Conservation (phyloP, 2,329 filamentous ascomycete genomes). For the Sphaerulina musiva region DNA sequence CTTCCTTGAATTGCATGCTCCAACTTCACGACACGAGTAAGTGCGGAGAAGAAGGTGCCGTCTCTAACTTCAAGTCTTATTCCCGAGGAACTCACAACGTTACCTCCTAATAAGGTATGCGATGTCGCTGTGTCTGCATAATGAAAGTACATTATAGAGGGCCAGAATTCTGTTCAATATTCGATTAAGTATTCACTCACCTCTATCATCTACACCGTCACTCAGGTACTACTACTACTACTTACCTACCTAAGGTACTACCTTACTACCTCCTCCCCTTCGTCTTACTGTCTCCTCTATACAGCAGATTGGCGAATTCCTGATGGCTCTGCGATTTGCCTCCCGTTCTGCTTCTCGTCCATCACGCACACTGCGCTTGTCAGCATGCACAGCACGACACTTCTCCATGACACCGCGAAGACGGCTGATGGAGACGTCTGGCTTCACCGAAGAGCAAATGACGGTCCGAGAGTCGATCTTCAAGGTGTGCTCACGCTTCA, state of each 20-base stretch:
- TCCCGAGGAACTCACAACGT: background rate
- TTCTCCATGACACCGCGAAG: conserved; percentile 32
- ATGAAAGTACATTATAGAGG: too few relatives aligned
- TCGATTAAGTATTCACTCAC: too few relatives aligned
- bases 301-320: too few relatives aligned
- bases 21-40: too few relatives aligned
- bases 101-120: background rate
- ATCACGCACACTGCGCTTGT: background rate
- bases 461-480: conserved; percentile 64
- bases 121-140: too few relatives aligned
- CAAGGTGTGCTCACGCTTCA: conserved; percentile 63
- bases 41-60: too few relatives aligned
- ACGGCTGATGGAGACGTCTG: conserved; percentile 63
- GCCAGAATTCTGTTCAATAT: too few relatives aligned
- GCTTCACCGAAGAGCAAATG: conserved; percentile 67
- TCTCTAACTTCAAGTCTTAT: background rate
- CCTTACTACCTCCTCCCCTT: background rate
- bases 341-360: background rate
- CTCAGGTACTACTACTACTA: background rate
- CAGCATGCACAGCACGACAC: conserved; percentile 18
- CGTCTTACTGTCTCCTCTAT: too few relatives aligned
- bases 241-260: too few relatives aligned
- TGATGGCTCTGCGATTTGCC: conserved; percentile 8
- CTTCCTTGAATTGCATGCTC: too few relatives aligned
- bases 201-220: background rate